Percentiles rank a stretch among this genome's conserved stretches.
These are phyloP conservation scores for Fraxinus baroniana DNA, from an alignment of 305 asterid species.

Conservation along the genomic window DNA sequence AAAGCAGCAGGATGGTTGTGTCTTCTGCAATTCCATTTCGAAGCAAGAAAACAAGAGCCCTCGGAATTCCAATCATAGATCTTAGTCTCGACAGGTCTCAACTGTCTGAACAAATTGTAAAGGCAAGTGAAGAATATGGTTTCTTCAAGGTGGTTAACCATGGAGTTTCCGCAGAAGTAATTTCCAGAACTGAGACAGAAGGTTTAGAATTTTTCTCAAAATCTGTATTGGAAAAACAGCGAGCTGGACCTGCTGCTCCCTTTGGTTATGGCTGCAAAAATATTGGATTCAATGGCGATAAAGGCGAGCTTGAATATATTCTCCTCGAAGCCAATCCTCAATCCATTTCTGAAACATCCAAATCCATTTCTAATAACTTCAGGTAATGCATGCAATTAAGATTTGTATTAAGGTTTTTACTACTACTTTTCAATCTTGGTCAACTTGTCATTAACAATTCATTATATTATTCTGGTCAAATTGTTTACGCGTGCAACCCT, in stretches of 20 bases:
- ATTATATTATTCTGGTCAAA: background rate
- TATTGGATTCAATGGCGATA: constrained; percentile 45
- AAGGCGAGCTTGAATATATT: constrained; percentile 41
- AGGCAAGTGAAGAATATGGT: constrained; percentile 42
- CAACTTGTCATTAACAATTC: background rate
- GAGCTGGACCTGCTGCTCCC: constrained; percentile 32
- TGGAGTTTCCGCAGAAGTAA: constrained; percentile 26
- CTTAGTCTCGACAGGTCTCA: constrained; percentile 19
- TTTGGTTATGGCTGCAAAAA: constrained; percentile 49
- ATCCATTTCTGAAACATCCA: constrained; percentile 30
- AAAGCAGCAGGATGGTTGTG: background rate
- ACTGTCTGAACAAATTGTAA: constrained; percentile 24
- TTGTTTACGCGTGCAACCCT: background rate
- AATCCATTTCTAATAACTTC: constrained; percentile 28
- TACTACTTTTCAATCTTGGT: no score
- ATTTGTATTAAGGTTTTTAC: no score
- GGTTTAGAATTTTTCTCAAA: constrained; percentile 28
- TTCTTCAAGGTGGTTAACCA: constrained; percentile 46
- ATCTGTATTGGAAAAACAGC: constrained; percentile 25
- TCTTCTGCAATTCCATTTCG: constrained; percentile 10
- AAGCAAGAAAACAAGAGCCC: constrained; percentile 23
- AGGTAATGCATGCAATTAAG: constrained; percentile 21
- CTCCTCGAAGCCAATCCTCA: constrained; percentile 35
- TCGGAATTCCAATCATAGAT: constrained; percentile 39
- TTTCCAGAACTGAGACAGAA: constrained; percentile 25